These are phyloP conservation scores for Begonia masoniana DNA, from an alignment of 306 rosid genomes.

Conservation along the genomic window DNA sequence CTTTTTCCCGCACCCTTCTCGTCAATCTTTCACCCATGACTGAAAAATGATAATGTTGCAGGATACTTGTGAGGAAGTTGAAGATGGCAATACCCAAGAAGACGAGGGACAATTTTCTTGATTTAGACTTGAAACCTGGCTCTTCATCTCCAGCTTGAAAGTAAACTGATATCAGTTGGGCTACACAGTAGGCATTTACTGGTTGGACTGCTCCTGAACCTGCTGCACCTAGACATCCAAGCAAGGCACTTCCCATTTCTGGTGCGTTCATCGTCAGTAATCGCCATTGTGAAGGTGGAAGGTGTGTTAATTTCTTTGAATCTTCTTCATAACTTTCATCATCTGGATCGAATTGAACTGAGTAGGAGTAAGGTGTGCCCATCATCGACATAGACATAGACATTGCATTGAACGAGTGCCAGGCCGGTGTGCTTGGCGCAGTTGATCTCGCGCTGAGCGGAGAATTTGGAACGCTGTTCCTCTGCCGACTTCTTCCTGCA, in stretches of 20 bases:
- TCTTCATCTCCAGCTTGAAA: constrained; percentile 34
- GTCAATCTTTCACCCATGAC: too few relatives aligned
- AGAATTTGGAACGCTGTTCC: constrained; percentile 41
- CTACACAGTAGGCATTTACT: constrained; percentile 65
- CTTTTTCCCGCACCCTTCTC: constrained; percentile 59
- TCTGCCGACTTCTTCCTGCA: constrained; percentile 31
- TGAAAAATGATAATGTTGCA: constrained; percentile 78
- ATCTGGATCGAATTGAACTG: constrained; percentile 46
- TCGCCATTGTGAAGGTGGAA: constrained; percentile 63
- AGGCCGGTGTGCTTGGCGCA: constrained; percentile 36
- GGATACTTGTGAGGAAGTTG: constrained; percentile 57
- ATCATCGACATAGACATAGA: too few relatives aligned
- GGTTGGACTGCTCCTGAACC: constrained; percentile 91
- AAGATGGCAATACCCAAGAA: constrained; percentile 69
- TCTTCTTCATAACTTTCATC: constrained; percentile 45
- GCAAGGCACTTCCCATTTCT: constrained; percentile 58
- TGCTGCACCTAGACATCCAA: constrained; percentile 76
- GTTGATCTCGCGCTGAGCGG: constrained; percentile 57
- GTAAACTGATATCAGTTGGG: constrained; percentile 53
- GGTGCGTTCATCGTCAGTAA: constrained; percentile 67
- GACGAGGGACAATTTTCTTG: constrained; percentile 40
- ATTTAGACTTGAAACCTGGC: constrained; percentile 35
- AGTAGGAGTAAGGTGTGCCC: too few relatives aligned
- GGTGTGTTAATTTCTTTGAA: constrained; percentile 22
- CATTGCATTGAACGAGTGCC: too few relatives aligned